Evolutionary conservation across 2,329 filamentous ascomycete genomes (phyloP), one percentile per base, ranked within the genome.

Genomic region (Aspergillus brasiliensis): DNA sequence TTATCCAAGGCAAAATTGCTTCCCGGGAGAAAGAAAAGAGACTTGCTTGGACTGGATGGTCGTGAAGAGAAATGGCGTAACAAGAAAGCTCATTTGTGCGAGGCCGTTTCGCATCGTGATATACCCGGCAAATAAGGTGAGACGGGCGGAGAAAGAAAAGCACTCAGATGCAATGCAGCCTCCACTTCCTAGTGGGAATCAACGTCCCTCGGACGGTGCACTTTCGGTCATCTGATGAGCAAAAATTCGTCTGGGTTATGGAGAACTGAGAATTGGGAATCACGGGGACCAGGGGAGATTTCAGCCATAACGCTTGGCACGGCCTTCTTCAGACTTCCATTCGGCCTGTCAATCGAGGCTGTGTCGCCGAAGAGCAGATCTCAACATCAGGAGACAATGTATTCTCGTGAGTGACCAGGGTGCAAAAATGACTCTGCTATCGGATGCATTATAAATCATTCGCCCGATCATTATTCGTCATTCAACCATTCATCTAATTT

Each of bases 1-100:
- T 51, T 59, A 67, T 51, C 62, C 59, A 64, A 48, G 40, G 49
- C 42, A 47, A 62, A 62, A 65, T 55, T n/a, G 25, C 48, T 13
- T 47, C 38, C n/a, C 11, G 37, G 40, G 28, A 54, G 37, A 38
- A 53, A 54, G 31, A 28, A 31, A 37, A 55, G 51, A 8, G n/a
- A n/a, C n/a, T n/a, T n/a, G n/a, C 46, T 11, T n/a, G 34, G 4
- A 53, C 28, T 42, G 47, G 23, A 51, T 28, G n/a, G 19, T 40
- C 34, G 34, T 38, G 17, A 23, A 40, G 31, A 38, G n/a, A 27
- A 38, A 52, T 25, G 51, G 19, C 49, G 19, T 44, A 52, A 37
- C 28, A 21, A 56, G 51, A 31, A 56, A 46, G 38, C 38, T 46
- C 25, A 42, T 42, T 54, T 40, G 37, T 54, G 51, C 51, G 37